Evolutionary conservation across 352 stramenopile species (phyloP), one percentile per base, ranked within the genome.

Genomic region (Peronospora belbahrii): DNA sequence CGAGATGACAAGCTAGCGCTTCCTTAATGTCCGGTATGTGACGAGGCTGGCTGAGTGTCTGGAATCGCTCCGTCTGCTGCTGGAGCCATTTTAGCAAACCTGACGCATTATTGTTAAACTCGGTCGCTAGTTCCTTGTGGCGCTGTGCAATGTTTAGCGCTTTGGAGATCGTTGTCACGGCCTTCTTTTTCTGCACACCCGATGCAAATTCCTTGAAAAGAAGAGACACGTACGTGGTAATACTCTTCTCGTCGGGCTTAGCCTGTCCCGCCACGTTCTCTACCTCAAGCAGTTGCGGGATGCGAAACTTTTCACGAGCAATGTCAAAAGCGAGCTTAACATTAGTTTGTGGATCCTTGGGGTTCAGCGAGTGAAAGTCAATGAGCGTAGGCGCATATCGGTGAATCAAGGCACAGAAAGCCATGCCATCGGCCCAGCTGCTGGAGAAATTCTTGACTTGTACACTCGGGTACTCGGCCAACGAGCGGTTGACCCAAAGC

Each of bases 191-290:
- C 56, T 95, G 86, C 42, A 88, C 64, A 22, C 85, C 82, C 11
- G 79, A 89, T 2, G 85, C 86, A 44, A 96, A 96, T 59, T 94
- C 82, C 62, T 93, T 93, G 61, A 94, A 95, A 35, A 95, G 79
- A 36, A 95, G 62, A 22, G 80, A 90, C 17, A 96, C 82, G 54
- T 96, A 95, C 52, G 86, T 94, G 36, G 91, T 89, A 61, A 95
- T 93, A 58, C 74, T 91, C 71, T 96, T 96, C 40, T 96, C 86
- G 28, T 96, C 86, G 1, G 85, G 85, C 52, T 95, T 95, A 7
- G 62, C 69, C 17, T 78, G 71, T 41, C 83, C 85, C 4, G 81
- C 80, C 13, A 96, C 82, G 32, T 93, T 88, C 24, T 79, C 68
- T 17, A 91, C 79, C 52, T 95, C 85, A 3, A 96, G 61, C 35